A percentile compares a stretch with the other conserved stretches of the same genome.
Evolutionary conservation across 2,329 filamentous ascomycete species (phyloP).

Genomic region (Aureobasidium sp.): DNA sequence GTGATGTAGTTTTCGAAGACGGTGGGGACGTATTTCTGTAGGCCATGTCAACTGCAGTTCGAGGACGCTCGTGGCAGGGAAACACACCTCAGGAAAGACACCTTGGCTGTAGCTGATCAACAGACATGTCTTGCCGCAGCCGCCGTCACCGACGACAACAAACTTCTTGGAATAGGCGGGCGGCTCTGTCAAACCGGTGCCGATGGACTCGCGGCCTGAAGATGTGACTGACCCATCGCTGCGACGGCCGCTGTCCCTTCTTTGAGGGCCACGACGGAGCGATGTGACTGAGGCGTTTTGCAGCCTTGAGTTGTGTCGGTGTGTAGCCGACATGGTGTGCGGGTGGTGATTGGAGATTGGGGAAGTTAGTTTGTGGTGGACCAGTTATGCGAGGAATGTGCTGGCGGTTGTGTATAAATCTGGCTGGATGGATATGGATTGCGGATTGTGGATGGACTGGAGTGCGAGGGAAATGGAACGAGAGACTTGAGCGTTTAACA

Average conservation of each 20-base stretch:
- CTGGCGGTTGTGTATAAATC: conserved; percentile 6
- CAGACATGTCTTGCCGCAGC: conserved; percentile 96
- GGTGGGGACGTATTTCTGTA: conserved; percentile 97
- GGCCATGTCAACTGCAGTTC: conserved; percentile 16
- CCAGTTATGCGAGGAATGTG: conserved; percentile 15
- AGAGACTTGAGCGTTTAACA: conserved; percentile 25
- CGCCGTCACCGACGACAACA: conserved; percentile 94
- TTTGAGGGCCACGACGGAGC: conserved; percentile 32
- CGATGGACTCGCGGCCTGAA: conserved; percentile 68
- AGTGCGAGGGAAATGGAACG: conserved; percentile 26
- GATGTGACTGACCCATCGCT: conserved; percentile 91
- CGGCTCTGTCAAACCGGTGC: conserved; percentile 80
- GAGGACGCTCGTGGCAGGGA: background rate
- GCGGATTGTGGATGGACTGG: conserved; percentile 18
- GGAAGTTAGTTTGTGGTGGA: background rate
- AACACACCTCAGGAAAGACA: conserved; percentile 86
- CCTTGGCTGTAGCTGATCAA: conserved; percentile 98
- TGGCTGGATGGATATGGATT: background rate
- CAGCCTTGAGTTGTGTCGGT: conserved; percentile 14
- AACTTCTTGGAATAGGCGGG: conserved; percentile 98
- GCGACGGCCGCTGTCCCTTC: conserved; percentile 53
- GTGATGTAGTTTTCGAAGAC: conserved; percentile 99
- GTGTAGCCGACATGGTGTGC: conserved; percentile 11
- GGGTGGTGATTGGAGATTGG: background rate
- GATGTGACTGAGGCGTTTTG: conserved; percentile 15